These are phyloP conservation scores for Heterobasidion irregulare DNA, from an alignment of 1,284 basidiomycete species.

Conservation along the genomic window DNA sequence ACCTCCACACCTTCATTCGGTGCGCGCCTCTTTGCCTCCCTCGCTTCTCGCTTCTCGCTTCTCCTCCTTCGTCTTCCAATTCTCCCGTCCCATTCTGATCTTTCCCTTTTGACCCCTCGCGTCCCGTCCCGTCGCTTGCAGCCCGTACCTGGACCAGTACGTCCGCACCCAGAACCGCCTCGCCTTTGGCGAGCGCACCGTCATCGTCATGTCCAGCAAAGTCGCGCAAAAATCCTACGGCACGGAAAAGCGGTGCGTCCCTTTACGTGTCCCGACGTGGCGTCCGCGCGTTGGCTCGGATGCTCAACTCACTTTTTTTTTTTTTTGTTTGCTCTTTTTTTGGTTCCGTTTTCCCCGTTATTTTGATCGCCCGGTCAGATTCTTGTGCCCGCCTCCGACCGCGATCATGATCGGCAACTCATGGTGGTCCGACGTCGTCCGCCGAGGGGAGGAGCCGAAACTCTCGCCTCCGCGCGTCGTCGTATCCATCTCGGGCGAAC, in stretches of 20 bases:
- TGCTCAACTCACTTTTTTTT: background rate
- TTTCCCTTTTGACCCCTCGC: constrained; percentile 8
- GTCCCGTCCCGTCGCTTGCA: constrained; percentile 18
- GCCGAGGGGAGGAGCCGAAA: constrained; percentile 67
- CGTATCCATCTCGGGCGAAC: constrained; percentile 88
- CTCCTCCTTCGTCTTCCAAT: constrained; percentile 8
- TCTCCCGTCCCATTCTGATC: constrained; percentile 6
- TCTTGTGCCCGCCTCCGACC: constrained; percentile 93
- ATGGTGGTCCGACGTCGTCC: constrained; percentile 82
- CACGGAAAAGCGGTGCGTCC: constrained; percentile 78
- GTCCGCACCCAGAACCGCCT: constrained; percentile 80
- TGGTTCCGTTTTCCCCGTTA: background rate
- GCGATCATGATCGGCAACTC: constrained; percentile 92
- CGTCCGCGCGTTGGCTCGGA: background rate
- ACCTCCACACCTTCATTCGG: constrained; percentile 76
- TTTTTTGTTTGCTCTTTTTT: background rate
- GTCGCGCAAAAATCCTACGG: constrained; percentile 98
- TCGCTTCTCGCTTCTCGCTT: constrained; percentile 1
- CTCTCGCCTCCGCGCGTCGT: constrained; percentile 77
- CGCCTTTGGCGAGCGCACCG: constrained; percentile 85
- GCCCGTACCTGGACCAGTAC: constrained; percentile 79
- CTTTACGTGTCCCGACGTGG: background rate
- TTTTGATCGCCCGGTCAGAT: constrained; percentile 31
- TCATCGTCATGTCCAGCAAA: constrained; percentile 94
- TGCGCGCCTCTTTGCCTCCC: constrained; percentile 22